Evolutionary conservation across 2,329 filamentous ascomycete species (phyloP), one percentile per base, ranked within the genome.

Genomic region (Berkeleyomyces rouxiae): DNA sequence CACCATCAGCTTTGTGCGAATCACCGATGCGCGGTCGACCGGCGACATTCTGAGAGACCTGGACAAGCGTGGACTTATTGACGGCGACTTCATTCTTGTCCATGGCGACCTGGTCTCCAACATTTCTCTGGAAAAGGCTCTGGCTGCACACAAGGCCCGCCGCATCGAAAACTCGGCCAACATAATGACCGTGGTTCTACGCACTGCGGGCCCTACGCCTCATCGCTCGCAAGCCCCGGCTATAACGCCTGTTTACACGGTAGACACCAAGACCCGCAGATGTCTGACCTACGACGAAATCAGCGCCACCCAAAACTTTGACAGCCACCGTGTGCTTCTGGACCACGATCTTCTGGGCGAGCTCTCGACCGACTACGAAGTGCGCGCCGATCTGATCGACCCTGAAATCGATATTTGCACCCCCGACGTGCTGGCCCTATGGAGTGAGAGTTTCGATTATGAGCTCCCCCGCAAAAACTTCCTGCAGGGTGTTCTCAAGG

Each of bases 401-500:
- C 91, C 90, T 68, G 88, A 89, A 61, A 93, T 99, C 69, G 93
- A 99, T 71, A 97, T 99, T 67, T 97, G 92, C 74, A 97, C 93
- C 0, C 91, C 92, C 0, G 93, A 97, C 70, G 91, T 96, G 7
- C 80, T 97, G 51, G 91, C 91, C 6, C 76, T 97, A 63, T 99
- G 93, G 89, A 93, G 90, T 7, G 93, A 99, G 74, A 96, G 91
- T 70, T 99, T 97, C 69, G 92, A 99, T 72, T 97, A 96, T 72
- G 90, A 96, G 71, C 80, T 90, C 6, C 90, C 92, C 1, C 82
- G 91, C 62, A 86, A 86, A 69, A 90, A 95, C 69, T 96, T 96
- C 69, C 75, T 99, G 43, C 88, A 91, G 71, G 91, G 91, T 64
- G 90, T 97, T 1, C 76, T 99, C 61, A 96, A 96, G 75, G 93